Evolutionary conservation across 495 filamentous ascomycete genomes (phyloP), one percentile per base, ranked within the genome.

Genomic region (Talaromyces nanjingensis): DNA sequence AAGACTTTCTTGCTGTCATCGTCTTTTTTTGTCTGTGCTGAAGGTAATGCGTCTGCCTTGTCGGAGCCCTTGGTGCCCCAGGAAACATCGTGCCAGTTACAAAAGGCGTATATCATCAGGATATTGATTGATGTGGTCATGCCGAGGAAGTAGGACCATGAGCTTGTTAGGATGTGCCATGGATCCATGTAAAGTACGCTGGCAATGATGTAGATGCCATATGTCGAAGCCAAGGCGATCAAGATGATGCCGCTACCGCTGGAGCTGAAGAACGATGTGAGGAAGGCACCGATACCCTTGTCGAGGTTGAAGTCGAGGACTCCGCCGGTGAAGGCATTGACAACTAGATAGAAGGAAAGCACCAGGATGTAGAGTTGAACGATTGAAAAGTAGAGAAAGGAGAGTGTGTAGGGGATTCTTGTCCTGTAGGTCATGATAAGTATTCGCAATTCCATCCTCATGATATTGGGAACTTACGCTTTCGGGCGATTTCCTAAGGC

Each of bases 61-160:
- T 98, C 94, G 11, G 96, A 91, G 73, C 94, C 94, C 82, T 98
- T 98, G 77, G 96, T 98, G 83, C 94, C 94, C 94, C 94, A 98
- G 16, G 94, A 97, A 53, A 98, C 94, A 78, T 98, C 94, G 79
- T 98, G 94, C 94, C 96, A 98, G 79, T 98, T 98, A 85, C 92
- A 93, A 87, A 97, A 98, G 63, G 81, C 92, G 78, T 98, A 98
- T 62, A 98, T 92, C 79, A 93, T 98, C 67, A 98, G 86, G 67
- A 98, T 93, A 79, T 98, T 98, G 89, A 97, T 91, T 76, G 96
- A 98, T n/a, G 92, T 96, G 22, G 94, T 96, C 83, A 94, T 93
- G 70, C 96, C 83, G 29, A 96, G 81, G 66, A 98, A 83, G 74
- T 98, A 98, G 67, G 89, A 83, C 27, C 91, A 90, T 85, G 96